These are phyloP conservation scores for Lablab purpureus DNA, from an alignment of 306 rosid genomes.

Conservation along the genomic window DNA sequence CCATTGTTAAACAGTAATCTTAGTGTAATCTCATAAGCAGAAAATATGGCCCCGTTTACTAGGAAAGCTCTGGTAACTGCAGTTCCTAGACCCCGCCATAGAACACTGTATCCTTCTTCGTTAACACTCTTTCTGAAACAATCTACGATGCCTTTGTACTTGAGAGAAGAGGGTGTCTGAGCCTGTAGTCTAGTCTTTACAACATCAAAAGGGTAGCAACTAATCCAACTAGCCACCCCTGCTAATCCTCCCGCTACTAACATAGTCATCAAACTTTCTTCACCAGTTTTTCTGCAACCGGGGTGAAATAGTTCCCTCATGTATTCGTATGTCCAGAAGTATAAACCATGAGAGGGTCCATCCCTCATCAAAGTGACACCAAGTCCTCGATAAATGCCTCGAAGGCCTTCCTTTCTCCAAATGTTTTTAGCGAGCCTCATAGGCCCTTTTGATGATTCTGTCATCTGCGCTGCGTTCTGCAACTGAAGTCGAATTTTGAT, in stretches of 20 bases:
- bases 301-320: conserved; percentile 84
- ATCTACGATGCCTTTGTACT: conserved; percentile 70
- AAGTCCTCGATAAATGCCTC: conserved; percentile 75
- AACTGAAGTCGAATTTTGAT: conserved; percentile 80
- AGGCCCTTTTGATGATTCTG: conserved; percentile 58
- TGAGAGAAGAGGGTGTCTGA: conserved; percentile 58
- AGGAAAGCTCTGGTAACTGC: conserved; percentile 80
- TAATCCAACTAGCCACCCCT: conserved; percentile 84
- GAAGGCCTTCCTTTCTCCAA: conserved; percentile 65
- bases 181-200: conserved; percentile 79
- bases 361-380: conserved; percentile 73
- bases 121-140: conserved; percentile 69
- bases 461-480: conserved; percentile 44
- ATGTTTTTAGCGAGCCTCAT: conserved; percentile 58
- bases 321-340: conserved; percentile 83
- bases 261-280: conserved; percentile 74
- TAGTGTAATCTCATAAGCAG: conserved; percentile 81
- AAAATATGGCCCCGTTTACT: conserved; percentile 82
- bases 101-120: conserved; percentile 66
- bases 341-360: conserved; percentile 71
- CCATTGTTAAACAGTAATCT: conserved; percentile 65
- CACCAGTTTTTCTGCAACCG: conserved; percentile 69
- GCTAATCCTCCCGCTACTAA: conserved; percentile 81
- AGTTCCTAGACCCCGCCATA: conserved; percentile 87
- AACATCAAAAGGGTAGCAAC: conserved; percentile 85